Percentiles rank a stretch among this genome's conserved stretches.
These are phyloP conservation scores for Penicillium sp. DNA, from an alignment of 2,329 filamentous ascomycete genomes.

Conservation along the genomic window DNA sequence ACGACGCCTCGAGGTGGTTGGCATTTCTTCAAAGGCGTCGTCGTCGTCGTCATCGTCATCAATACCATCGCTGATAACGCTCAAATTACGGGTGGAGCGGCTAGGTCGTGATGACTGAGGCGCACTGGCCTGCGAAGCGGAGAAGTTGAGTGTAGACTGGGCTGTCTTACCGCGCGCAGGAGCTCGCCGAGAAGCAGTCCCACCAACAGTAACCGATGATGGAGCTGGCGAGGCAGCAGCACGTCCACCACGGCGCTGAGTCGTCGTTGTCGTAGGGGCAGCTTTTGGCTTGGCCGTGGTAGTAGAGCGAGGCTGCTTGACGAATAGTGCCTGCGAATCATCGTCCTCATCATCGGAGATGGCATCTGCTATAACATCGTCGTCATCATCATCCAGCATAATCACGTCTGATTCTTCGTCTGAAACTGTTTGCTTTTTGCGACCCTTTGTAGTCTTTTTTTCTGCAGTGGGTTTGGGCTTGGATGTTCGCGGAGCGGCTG, in stretches of 20 bases:
- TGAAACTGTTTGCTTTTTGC: conserved; percentile 27
- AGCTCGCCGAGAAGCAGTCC: conserved; percentile 21
- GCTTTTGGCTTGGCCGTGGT: conserved; percentile 22
- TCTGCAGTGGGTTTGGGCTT: conserved; percentile 27
- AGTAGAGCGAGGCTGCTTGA: conserved; percentile 29
- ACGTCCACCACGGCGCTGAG: conserved; percentile 21
- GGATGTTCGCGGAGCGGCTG: conserved; percentile 29
- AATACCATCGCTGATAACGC: conserved; percentile 34
- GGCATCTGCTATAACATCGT: conserved; percentile 23
- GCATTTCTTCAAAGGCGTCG: conserved; percentile 41
- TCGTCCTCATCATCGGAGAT: conserved; percentile 27
- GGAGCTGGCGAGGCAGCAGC: conserved; percentile 27
- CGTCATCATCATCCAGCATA: conserved; percentile 29
- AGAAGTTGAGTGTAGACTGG: conserved; percentile 39
- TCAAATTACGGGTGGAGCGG: conserved; percentile 28
- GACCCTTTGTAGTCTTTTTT: conserved; percentile 14
- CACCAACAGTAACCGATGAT: conserved; percentile 27
- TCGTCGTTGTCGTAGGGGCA: conserved; percentile 12
- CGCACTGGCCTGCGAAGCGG: conserved; percentile 30
- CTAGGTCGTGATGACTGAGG: conserved; percentile 24
- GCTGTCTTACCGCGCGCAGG: conserved; percentile 23
- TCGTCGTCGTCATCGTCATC: conserved; percentile 35
- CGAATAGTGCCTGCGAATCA: conserved; percentile 37
- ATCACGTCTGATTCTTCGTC: conserved; percentile 37
- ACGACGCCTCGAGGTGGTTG: conserved; percentile 17